Percentiles rank a stretch among this genome's conserved stretches.
phyloP scores from a whole-genome alignment of 108 stramenopile species.

The Pinguiococcus pyrenoidosus region DNA sequence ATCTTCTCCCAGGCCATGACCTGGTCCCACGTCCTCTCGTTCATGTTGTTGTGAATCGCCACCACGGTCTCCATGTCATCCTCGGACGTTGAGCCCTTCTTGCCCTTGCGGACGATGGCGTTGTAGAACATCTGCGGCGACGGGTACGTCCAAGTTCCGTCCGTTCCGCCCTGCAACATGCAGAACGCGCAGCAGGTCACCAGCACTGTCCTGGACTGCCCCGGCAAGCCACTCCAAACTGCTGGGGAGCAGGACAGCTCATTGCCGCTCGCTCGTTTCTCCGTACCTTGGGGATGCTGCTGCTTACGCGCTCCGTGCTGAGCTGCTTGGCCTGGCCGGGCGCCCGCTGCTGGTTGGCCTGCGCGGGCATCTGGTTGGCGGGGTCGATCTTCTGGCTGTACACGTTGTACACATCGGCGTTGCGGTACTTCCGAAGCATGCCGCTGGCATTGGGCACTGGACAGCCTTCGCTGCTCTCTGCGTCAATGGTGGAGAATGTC shows the following conservation, averaged over 20 bases:
- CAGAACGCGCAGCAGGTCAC: neutral
- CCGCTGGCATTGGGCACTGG: no score
- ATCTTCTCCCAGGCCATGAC: slow-evolving; percentile 85
- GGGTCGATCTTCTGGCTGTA: slow-evolving; percentile 93
- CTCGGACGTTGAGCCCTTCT: slow-evolving; percentile 60
- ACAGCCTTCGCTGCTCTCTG: no score
- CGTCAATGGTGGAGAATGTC: no score
- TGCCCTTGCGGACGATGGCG: slow-evolving; percentile 81
- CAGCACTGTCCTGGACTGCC: neutral
- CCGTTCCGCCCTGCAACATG: slow-evolving; percentile 20
- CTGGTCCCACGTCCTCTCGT: slow-evolving; percentile 86
- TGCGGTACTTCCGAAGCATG: no score
- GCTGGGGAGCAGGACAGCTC: neutral
- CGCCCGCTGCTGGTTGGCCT: slow-evolving; percentile 27
- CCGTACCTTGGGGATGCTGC: slow-evolving; percentile 76
- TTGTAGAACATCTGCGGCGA: slow-evolving; percentile 98
- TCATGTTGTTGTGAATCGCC: slow-evolving; percentile 98
- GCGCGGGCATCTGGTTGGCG: slow-evolving; percentile 81
- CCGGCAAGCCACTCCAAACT: neutral
- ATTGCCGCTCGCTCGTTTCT: slow-evolving; percentile 6
- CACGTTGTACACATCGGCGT: slow-evolving; percentile 66
- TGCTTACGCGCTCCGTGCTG: slow-evolving; percentile 60
- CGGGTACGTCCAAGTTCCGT: slow-evolving; percentile 83
- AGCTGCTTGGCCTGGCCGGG: slow-evolving; percentile 45
- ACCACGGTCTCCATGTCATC: slow-evolving; percentile 75